Evolutionary conservation across 768 basidiomycete genomes (phyloP).

Genomic region (Lactarius sanguifluus): DNA sequence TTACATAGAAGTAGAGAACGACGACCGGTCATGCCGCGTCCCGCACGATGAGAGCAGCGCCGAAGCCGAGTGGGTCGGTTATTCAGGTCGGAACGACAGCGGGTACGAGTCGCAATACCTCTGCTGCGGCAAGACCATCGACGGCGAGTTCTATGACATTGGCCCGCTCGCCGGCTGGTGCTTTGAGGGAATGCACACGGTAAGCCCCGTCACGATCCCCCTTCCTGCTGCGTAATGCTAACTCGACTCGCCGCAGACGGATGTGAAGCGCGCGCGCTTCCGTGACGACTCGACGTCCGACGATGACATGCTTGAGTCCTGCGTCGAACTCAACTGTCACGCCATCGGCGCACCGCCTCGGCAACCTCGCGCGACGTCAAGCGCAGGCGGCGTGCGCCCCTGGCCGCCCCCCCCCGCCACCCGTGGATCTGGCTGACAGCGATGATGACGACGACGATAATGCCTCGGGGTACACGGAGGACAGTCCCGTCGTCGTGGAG

Average conservation of each 20-base stretch:
- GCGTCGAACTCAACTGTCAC: conserved; percentile 55
- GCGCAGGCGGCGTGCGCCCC: conserved; percentile 28
- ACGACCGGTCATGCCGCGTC: conserved; percentile 47
- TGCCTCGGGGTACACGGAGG: conserved; percentile 33
- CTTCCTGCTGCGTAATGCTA: neutral
- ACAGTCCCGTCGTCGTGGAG: conserved; percentile 36
- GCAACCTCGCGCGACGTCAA: conserved; percentile 2
- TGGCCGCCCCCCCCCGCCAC: conserved; percentile 30
- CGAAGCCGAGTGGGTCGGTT: conserved; percentile 59
- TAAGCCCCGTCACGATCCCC: conserved; percentile 36
- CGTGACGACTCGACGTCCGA: conserved; percentile 67
- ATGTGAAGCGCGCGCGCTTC: conserved; percentile 73
- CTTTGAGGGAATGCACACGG: conserved; percentile 80
- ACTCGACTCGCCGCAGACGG: conserved; percentile 47
- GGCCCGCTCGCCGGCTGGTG: conserved; percentile 81
- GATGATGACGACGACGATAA: conserved; percentile 34
- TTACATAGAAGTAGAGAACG: too few species aligned
- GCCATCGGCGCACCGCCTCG: conserved; percentile 36
- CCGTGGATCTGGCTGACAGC: conserved; percentile 13
- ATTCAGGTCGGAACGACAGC: conserved; percentile 33
- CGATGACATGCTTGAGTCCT: conserved; percentile 68
- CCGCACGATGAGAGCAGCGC: conserved; percentile 82
- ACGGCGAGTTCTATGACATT: conserved; percentile 63
- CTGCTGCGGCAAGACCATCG: conserved; percentile 69
- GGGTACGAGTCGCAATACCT: conserved; percentile 47